Conservation (phyloP, 1,139 yeast species). For the Geotrichum phurueaensis region DNA sequence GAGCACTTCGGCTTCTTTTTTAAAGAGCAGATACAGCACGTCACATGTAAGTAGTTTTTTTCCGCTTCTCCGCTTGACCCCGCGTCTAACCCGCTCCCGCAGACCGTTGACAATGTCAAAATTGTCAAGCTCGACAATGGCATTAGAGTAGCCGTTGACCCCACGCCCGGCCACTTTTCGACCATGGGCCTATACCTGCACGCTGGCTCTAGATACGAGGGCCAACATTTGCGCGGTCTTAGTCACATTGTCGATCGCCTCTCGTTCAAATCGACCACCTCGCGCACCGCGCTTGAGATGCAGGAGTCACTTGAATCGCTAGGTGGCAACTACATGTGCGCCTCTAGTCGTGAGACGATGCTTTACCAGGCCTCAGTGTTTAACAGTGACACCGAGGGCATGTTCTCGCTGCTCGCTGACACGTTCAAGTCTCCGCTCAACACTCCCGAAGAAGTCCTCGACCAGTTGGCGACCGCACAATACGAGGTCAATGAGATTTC, state of each 20-base stretch:
- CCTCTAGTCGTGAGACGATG: constrained; percentile 86
- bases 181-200: constrained; percentile 86
- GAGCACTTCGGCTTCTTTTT: neutral
- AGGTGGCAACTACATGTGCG: constrained; percentile 94
- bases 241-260: constrained; percentile 81
- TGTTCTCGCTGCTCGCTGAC: constrained; percentile 76
- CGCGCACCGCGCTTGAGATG: constrained; percentile 62
- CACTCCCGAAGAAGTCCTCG: constrained; percentile 63
- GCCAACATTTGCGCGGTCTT: constrained; percentile 50
- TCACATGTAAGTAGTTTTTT: neutral
- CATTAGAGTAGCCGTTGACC: constrained; percentile 73
- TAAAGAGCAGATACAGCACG: constrained; percentile 5
- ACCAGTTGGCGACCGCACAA: constrained; percentile 66
- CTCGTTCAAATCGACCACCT: constrained; percentile 74
- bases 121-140: constrained; percentile 59
- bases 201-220: constrained; percentile 86
- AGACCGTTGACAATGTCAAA: constrained; percentile 5
- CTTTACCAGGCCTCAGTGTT: constrained; percentile 94
- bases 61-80: neutral
- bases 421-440: constrained; percentile 68
- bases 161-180: constrained; percentile 84
- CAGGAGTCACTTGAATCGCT: constrained; percentile 66
- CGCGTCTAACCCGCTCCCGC: neutral
- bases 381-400: constrained; percentile 73
- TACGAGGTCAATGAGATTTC: constrained; percentile 80